These are phyloP conservation scores for Salinomyces thailandicus DNA, from an alignment of 2,329 filamentous ascomycete species.

Conservation along the genomic window DNA sequence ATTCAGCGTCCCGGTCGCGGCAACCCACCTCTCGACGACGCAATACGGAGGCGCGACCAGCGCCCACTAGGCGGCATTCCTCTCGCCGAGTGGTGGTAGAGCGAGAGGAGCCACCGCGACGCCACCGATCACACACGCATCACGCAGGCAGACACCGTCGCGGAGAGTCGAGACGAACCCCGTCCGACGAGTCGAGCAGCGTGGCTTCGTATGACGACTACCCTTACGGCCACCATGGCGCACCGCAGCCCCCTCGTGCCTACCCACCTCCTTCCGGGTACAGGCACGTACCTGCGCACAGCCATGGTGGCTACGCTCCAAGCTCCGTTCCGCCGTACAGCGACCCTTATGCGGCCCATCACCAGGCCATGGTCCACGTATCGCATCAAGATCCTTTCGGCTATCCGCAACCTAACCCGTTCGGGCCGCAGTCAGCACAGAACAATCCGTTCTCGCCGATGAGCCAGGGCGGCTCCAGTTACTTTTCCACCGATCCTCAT, in stretches of 20 bases:
- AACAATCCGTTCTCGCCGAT: conserved; percentile 26
- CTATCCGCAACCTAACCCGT: conserved; percentile 30
- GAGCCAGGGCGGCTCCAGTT: conserved; percentile 20
- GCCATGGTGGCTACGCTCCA: conserved; percentile 27
- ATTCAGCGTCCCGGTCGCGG: conserved; percentile 38
- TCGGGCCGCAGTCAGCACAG: conserved; percentile 21
- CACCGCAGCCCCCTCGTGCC: conserved; percentile 23
- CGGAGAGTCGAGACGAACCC: conserved; percentile 16
- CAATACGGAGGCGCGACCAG: conserved; percentile 26
- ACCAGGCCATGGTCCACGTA: conserved; percentile 20
- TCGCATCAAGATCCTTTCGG: conserved; percentile 28
- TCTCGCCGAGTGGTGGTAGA: conserved; percentile 24
- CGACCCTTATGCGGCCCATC: conserved; percentile 17
- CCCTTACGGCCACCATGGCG: conserved; percentile 29
- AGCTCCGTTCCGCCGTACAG: conserved; percentile 14
- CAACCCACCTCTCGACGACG: conserved; percentile 22
- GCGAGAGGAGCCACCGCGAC: conserved; percentile 14
- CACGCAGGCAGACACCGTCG: conserved; percentile 17
- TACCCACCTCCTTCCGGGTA: conserved; percentile 19
- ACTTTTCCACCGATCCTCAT: conserved; percentile 25
- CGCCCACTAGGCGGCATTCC: conserved; percentile 28
- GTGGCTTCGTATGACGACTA: conserved; percentile 38
- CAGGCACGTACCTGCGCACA: conserved; percentile 19
- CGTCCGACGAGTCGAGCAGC: conserved; percentile 31
- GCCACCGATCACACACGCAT: conserved; percentile 16